A percentile compares a stretch with the other conserved stretches of the same genome.
These are phyloP conservation scores for Hypholoma fasciculare DNA, from an alignment of 768 basidiomycete species.

Conservation along the genomic window DNA sequence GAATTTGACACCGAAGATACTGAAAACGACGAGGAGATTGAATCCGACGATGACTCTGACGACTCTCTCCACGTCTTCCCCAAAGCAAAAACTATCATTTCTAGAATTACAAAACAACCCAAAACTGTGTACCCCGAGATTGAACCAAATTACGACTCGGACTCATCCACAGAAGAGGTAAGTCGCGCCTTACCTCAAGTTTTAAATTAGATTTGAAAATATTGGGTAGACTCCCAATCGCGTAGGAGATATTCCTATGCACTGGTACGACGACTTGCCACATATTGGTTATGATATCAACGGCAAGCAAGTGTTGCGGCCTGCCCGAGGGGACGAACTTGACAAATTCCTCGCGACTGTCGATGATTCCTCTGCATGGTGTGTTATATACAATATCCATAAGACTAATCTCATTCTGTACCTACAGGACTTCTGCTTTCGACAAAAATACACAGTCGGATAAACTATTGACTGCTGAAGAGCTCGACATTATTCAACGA, in stretches of 20 bases:
- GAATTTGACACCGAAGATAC: conserved; percentile 35
- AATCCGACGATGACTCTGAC: conserved; percentile 38
- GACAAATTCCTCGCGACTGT: conserved; percentile 95
- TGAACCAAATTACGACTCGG: conserved; percentile 88
- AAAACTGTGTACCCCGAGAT: conserved; percentile 88
- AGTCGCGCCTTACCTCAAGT: conserved; percentile 20
- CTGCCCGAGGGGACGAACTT: conserved; percentile 93
- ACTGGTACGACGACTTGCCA: conserved; percentile 99
- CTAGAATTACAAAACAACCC: conserved; percentile 80
- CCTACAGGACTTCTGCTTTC: conserved; percentile 82
- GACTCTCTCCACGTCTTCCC: conserved; percentile 58
- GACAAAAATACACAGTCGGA: conserved; percentile 87
- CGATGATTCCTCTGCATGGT: conserved; percentile 92
- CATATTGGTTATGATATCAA: conserved; percentile 97
- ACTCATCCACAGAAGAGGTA: conserved; percentile 91
- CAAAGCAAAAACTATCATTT: conserved; percentile 67
- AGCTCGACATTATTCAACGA: conserved; percentile 92
- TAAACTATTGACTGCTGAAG: conserved; percentile 83
- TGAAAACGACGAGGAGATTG: conserved; percentile 42
- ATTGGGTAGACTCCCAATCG: conserved; percentile 84
- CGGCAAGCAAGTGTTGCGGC: conserved; percentile 91
- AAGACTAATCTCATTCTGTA: neutral
- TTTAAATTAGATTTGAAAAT: neutral
- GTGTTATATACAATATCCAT: conserved; percentile 15
- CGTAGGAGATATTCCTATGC: conserved; percentile 91